Conservation (phyloP, 2,329 filamentous ascomycete genomes). For the Periconia macrospinosa region DNA sequence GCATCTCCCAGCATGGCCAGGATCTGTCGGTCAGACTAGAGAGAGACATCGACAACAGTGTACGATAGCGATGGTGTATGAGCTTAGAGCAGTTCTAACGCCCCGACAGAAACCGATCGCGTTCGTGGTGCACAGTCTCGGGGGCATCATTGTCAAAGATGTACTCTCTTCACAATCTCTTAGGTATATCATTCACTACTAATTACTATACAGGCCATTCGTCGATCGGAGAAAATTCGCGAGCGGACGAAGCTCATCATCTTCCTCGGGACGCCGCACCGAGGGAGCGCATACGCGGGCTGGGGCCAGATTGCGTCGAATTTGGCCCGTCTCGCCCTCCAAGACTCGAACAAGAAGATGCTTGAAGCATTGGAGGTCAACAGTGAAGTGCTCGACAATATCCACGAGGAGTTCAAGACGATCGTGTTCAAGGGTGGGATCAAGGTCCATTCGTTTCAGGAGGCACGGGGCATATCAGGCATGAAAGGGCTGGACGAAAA, state of each 20-base stretch:
- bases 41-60: constrained; percentile 36
- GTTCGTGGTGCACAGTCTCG: constrained; percentile 45
- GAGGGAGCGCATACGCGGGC: constrained; percentile 33
- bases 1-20: constrained; percentile 40
- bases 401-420: constrained; percentile 39
- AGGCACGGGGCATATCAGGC: constrained; percentile 25
- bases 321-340: constrained; percentile 33
- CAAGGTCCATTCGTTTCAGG: constrained; percentile 45
- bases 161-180: no score
- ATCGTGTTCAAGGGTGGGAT: constrained; percentile 24
- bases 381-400: constrained; percentile 42
- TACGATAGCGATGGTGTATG: constrained; percentile 1
- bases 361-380: constrained; percentile 35
- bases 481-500: no score
- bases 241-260: constrained; percentile 34
- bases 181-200: no score
- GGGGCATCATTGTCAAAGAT: constrained; percentile 45
- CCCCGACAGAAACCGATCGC: constrained; percentile 32
- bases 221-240: constrained; percentile 28
- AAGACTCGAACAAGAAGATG: constrained; percentile 40
- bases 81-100: constrained; percentile 4
- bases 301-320: constrained; percentile 41
- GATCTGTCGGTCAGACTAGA: constrained; percentile 27
- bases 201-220: no score
- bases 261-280: constrained; percentile 49